Base-by-base conservation (phyloP, 441 rosid species). In the Aquilaria agallochum region DNA sequence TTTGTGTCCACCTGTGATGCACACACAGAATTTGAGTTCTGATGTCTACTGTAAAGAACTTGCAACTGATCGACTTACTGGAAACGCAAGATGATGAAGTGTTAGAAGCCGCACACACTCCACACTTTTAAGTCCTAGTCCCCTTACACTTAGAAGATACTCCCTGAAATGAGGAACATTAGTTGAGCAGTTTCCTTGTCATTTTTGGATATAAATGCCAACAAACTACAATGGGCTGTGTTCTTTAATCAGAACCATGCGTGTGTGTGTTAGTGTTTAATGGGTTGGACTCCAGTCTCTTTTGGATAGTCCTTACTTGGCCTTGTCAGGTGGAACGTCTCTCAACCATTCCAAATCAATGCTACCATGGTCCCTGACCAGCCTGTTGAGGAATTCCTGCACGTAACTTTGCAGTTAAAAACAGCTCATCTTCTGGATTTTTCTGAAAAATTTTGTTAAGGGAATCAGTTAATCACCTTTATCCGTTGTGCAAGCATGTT, bases 91-190 rank as follows among this genome's bases (percentile, higher is more conserved):
- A 66, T 86, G 89, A 72, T 86, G 92, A 61, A 86, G 81, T 0
- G 92, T 86, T 44, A 86, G 71, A 64, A 86, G 92, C 69, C 92
- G 80, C 72, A 86, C 92, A 56, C 92, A 86, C 71, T 86, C 92
- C 34, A 86, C 92, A 7, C 92, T 83, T 68, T 86, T 86, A 27
- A 82, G 81, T 52, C 92, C 92, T 48, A 86, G 64, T 58, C 92
- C 92, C 33, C 68, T 76, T 58, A 83, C 52, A 81, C 92, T 86
- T 62, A 86, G 73, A 55, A 86, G 83, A 70, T 76, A 86, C 56
- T 83, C 89, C 68, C 89, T 83, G 68, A 77, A 74, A 68, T 5
- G 32, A 55, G 9, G 58, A 66, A 58, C 45, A 14, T 45, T 12
- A 51, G 34, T 64, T 60, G 53, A 60, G 55, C 27, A 56, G 55